phyloP scores from a whole-genome alignment of 495 filamentous ascomycete species.

The Penicillium tannophilum region DNA sequence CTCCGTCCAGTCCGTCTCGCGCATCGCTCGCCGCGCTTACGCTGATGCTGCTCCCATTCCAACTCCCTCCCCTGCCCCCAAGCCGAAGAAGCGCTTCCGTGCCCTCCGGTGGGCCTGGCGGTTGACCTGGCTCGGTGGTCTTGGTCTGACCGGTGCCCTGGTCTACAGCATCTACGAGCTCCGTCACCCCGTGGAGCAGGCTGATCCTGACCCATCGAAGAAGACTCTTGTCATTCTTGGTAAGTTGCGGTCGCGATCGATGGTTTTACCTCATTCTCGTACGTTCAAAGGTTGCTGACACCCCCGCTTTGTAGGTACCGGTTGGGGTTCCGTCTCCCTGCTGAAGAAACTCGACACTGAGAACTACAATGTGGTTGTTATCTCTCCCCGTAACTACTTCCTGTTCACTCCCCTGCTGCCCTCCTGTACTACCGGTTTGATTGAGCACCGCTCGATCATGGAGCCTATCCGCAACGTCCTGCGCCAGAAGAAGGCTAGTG shows the following conservation, averaged over 20 bases:
- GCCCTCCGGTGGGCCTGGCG: conserved; percentile 75
- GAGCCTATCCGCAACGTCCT: conserved; percentile 95
- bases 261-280: neutral
- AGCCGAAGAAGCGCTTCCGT: conserved; percentile 50
- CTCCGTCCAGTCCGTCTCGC: conserved; percentile 34
- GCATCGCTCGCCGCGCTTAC: conserved; percentile 41
- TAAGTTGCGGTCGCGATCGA: conserved; percentile 46
- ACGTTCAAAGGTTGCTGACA: conserved; percentile 16
- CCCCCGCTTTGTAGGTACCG: conserved; percentile 64
- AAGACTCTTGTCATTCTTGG: conserved; percentile 97
- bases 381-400: conserved; percentile 97
- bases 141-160: conserved; percentile 68
- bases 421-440: conserved; percentile 93
- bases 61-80: conserved; percentile 36
- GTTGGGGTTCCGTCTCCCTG: conserved; percentile 95
- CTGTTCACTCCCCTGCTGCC: conserved; percentile 97
- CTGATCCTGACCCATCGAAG: conserved; percentile 80
- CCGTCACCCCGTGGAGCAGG: conserved; percentile 80
- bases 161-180: conserved; percentile 80
- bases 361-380: conserved; percentile 97
- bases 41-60: conserved; percentile 43
- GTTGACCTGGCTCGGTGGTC: conserved; percentile 65
- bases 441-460: conserved; percentile 99
- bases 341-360: conserved; percentile 98
- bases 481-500: conserved; percentile 84